Evolutionary conservation across 345 rosid species (phyloP), one percentile per base, ranked within the genome.

Genomic region (Murraya paniculata): DNA sequence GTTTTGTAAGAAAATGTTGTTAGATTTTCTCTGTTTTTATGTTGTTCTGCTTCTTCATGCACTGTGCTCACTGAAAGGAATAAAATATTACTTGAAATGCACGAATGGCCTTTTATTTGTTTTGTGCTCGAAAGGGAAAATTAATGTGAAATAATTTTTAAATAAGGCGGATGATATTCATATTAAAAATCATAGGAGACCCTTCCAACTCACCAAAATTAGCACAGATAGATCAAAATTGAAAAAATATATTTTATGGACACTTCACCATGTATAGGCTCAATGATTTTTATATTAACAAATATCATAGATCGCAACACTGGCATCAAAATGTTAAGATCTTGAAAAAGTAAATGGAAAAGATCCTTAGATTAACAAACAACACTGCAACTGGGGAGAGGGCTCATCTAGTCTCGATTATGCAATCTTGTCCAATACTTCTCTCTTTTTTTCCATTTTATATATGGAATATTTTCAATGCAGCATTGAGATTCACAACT

Each of bases 271-370:
- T 56, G 48, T n/a, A 30, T 21, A 33, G 33, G 48, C 21, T n/a
- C 21, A 56, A 71, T 10, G 28, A 31, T 31, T 48, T 77, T 36
- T 71, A 39, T 69, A 68, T 76, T 73, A 66, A 73, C 41, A 68
- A 73, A 64, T 30, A 81, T 67, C 36, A 70, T 56, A 69, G 70
- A 70, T 11, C 60, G 67, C 22, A 59, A 25, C 41, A 56, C 27
- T 45, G 14, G 50, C 27, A 53, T 36, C 64, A 83, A 81, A 72
- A 71, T 24, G 60, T 66, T 77, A 74, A 75, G 69, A 55, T 9
- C 56, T 61, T 14, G 8, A n/a, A 59, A 78, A 78, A 50, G n/a
- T 62, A 57, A 74, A 56, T 16, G 53, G 30, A 57, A n/a, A 39
- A 66, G 68, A 10, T 27, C 19, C 25, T 61, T 56, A 11, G 5